Evolutionary conservation across 805 yeast genomes (phyloP).

Genomic region (Saccharomyces kudriavzevii): DNA sequence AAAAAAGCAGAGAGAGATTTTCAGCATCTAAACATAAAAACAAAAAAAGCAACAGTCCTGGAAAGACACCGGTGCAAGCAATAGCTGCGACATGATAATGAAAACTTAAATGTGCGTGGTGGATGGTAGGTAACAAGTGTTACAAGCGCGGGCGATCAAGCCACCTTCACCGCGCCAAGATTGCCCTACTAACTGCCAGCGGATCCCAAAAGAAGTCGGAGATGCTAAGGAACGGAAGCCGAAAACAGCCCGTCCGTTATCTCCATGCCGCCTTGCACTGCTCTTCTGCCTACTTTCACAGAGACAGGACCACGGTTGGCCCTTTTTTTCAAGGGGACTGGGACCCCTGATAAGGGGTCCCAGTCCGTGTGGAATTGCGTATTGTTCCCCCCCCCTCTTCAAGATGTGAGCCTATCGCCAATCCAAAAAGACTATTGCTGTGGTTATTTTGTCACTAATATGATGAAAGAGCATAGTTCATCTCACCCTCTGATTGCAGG

Average conservation of each 20-base stretch:
- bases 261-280: background rate
- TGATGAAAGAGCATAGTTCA: background rate
- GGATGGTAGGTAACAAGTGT: too few species aligned
- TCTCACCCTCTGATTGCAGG: background rate
- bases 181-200: background rate
- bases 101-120: too few species aligned
- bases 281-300: background rate
- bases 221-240: too few species aligned
- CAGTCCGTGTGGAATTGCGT: background rate
- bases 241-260: background rate
- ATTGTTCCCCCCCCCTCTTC: background rate
- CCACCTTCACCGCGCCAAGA: background rate
- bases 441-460: background rate
- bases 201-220: too few species aligned
- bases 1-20: too few species aligned
- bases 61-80: too few species aligned
- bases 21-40: too few species aligned
- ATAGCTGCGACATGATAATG: too few species aligned
- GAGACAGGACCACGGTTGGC: background rate
- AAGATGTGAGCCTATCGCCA: background rate
- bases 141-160: background rate
- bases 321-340: background rate
- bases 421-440: background rate
- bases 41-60: too few species aligned
- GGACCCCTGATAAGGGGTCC: background rate